A percentile compares a stretch with the other conserved stretches of the same genome.
Conservation (phyloP, 2,329 filamentous ascomycete species). For the Fusarium newnesense region DNA sequence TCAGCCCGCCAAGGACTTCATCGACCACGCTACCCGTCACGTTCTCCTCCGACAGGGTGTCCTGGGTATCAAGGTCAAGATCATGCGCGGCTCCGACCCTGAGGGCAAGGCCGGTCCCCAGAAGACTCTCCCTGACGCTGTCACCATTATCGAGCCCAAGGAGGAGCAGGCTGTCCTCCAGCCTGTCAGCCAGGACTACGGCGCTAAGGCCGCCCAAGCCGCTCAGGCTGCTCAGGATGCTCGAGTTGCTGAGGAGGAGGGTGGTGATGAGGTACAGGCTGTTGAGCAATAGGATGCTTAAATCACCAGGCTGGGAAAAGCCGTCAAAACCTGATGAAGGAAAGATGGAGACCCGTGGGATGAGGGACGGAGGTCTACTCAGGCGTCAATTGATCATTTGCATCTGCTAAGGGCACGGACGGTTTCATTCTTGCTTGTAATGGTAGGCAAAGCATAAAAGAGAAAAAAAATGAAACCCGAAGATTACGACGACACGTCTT, state of each 20-base stretch:
- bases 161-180: constrained; percentile 96
- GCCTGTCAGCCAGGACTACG: constrained; percentile 98
- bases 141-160: constrained; percentile 99
- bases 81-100: constrained; percentile 99
- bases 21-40: constrained; percentile 98
- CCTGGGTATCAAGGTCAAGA: constrained; percentile 99
- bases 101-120: constrained; percentile 98
- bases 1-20: constrained; percentile 99
- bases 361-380: constrained; percentile 51
- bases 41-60: constrained; percentile 99
- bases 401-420: constrained; percentile 54
- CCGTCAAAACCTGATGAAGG: constrained; percentile 38
- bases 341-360: constrained; percentile 41
- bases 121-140: constrained; percentile 97
- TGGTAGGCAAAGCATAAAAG: constrained; percentile 51
- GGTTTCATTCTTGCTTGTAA: constrained; percentile 53
- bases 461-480: constrained; percentile 51
- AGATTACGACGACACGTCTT: constrained; percentile 45
- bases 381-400: constrained; percentile 57
- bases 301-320: constrained; percentile 37
- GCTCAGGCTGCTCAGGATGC: constrained; percentile 73
- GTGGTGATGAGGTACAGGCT: constrained; percentile 64
- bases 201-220: constrained; percentile 80
- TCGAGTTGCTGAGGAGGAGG: constrained; percentile 68
- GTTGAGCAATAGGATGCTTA: constrained; percentile 53